Evolutionary conservation across 768 basidiomycete genomes (phyloP).

Genomic region (Agrocybe chaxingu): DNA sequence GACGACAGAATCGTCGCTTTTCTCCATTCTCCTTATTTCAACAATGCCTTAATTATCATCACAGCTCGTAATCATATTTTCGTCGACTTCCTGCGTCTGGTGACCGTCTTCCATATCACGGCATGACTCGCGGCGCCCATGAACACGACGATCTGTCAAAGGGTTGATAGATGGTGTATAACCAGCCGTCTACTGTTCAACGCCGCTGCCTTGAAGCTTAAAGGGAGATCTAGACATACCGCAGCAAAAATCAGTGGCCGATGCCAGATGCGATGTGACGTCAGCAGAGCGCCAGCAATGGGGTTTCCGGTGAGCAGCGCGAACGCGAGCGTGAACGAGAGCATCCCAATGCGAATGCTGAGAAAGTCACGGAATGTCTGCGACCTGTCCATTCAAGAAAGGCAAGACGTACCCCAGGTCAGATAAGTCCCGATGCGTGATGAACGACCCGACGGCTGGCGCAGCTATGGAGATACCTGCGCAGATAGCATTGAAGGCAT

Average conservation of each 20-base stretch:
- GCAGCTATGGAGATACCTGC: constrained; percentile 38
- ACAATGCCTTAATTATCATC: no score
- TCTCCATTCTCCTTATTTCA: no score
- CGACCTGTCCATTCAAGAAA: not conserved
- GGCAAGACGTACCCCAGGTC: constrained; percentile 39
- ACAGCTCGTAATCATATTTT: constrained; percentile 11
- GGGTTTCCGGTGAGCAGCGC: constrained; percentile 49
- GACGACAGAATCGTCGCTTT: no score
- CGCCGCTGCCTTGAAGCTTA: not conserved
- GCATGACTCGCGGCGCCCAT: constrained; percentile 29
- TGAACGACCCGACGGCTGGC: constrained; percentile 35
- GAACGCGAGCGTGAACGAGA: constrained; percentile 41
- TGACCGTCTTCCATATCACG: constrained; percentile 27
- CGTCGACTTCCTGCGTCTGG: constrained; percentile 25
- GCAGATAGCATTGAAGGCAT: not conserved
- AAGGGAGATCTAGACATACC: constrained; percentile 22
- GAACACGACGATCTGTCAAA: constrained; percentile 28
- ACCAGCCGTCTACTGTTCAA: not conserved
- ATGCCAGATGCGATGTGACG: constrained; percentile 37
- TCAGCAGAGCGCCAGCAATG: constrained; percentile 47
- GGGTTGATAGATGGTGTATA: no score
- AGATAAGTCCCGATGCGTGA: constrained; percentile 35
- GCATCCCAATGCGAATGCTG: constrained; percentile 44
- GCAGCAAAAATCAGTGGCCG: constrained; percentile 42
- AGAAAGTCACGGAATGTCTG: not conserved